Conservation (phyloP, 1,284 basidiomycete species). For the Boletus mariae region DNA sequence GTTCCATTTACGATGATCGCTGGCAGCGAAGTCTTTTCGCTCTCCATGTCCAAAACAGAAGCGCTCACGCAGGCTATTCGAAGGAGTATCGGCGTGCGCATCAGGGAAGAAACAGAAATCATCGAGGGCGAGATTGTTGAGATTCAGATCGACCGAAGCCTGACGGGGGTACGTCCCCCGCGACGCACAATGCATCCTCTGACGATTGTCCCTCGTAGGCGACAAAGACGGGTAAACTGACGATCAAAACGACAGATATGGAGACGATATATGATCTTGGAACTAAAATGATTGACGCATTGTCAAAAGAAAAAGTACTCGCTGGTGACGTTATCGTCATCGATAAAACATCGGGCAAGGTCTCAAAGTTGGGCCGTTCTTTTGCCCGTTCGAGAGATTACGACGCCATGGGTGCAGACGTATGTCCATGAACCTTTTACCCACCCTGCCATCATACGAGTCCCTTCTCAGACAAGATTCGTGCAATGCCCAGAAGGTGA, state of each 20-base stretch:
- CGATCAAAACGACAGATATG: conserved; percentile 99
- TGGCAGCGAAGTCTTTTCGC: conserved; percentile 94
- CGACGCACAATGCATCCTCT: background rate
- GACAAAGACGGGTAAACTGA: conserved; percentile 96
- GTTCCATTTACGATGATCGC: conserved; percentile 98
- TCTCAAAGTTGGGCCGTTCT: conserved; percentile 93
- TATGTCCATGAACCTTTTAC: conserved; percentile 41
- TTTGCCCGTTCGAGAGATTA: conserved; percentile 97
- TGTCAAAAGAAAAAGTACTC: conserved; percentile 95
- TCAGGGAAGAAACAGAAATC: conserved; percentile 96
- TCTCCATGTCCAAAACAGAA: conserved; percentile 98
- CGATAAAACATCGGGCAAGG: conserved; percentile 96
- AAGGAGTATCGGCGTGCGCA: conserved; percentile 92
- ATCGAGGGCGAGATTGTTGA: conserved; percentile 99
- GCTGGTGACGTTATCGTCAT: conserved; percentile 96
- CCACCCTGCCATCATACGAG: background rate
- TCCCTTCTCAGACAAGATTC: conserved; percentile 77
- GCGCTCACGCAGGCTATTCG: conserved; percentile 96
- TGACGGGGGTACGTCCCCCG: conserved; percentile 80
- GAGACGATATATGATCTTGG: conserved; percentile 99
- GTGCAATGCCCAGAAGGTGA: conserved; percentile 98
- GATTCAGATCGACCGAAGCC: conserved; percentile 95
- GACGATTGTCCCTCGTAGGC: conserved; percentile 51
- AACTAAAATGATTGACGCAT: conserved; percentile 97
- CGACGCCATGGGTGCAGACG: conserved; percentile 98